Evolutionary conservation across 2,329 filamentous ascomycete species (phyloP).

Genomic region (Apiospora rasikravindrae): DNA sequence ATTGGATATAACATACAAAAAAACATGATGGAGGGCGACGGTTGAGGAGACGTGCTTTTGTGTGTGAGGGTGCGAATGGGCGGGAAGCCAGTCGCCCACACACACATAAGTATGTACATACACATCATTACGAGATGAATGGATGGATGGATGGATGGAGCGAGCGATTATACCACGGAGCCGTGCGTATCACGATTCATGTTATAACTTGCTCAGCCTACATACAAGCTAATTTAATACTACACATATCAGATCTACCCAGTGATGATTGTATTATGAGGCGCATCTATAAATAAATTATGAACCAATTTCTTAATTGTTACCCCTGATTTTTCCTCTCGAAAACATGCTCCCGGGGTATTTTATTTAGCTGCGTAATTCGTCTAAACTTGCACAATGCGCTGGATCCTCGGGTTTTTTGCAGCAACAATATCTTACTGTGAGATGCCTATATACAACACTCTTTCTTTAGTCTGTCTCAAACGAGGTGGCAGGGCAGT

Average conservation of each 20-base stretch:
- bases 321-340: too few relatives aligned
- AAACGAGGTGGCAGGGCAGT: background rate
- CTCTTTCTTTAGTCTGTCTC: background rate
- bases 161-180: background rate
- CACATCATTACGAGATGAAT: slow-evolving; percentile 8
- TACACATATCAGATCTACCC: slow-evolving; percentile 12
- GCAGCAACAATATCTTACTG: background rate
- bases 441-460: background rate
- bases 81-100: background rate
- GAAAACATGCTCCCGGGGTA: too few relatives aligned
- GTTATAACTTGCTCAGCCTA: slow-evolving; percentile 14
- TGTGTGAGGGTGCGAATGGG: background rate
- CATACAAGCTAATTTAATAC: slow-evolving; percentile 17
- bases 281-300: background rate
- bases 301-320: background rate
- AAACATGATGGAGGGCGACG: background rate
- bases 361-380: background rate
- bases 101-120: background rate
- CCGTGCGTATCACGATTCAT: slow-evolving; percentile 3
- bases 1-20: slow-evolving; percentile 14
- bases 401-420: background rate
- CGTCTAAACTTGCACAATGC: background rate
- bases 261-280: too few relatives aligned
- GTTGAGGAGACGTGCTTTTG: background rate
- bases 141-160: slow-evolving; percentile 12